phyloP scores from a whole-genome alignment of 805 yeast genomes.

The Candida namnaoensis region DNA sequence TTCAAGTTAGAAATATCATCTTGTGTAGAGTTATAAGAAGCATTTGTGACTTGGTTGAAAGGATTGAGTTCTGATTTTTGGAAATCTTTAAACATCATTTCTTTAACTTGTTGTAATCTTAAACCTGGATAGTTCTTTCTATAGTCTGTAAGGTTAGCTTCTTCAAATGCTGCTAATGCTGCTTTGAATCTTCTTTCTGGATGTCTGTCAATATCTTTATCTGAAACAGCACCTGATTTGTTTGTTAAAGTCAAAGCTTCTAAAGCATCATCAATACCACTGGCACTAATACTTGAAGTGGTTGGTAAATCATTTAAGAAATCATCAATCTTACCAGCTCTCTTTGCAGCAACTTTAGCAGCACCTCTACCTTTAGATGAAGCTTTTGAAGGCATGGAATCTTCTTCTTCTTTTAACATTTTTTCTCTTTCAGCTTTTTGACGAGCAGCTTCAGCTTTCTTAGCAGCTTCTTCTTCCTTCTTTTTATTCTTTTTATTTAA shows the following conservation, averaged over 20 bases:
- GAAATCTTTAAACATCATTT: constrained; percentile 69
- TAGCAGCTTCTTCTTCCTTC: constrained; percentile 58
- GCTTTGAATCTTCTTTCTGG: constrained; percentile 87
- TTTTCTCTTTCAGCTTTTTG: constrained; percentile 81
- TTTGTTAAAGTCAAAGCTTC: constrained; percentile 67
- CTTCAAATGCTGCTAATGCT: constrained; percentile 66
- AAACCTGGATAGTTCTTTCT: constrained; percentile 75
- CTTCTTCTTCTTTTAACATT: constrained; percentile 55
- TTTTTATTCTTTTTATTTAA: constrained; percentile 62
- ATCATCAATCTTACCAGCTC: constrained; percentile 58
- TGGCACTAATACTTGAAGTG: constrained; percentile 52
- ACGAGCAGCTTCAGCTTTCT: constrained; percentile 66
- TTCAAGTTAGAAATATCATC: constrained; percentile 39
- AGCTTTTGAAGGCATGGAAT: constrained; percentile 51
- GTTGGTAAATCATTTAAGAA: constrained; percentile 45
- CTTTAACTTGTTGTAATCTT: constrained; percentile 70
- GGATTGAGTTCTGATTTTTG: constrained; percentile 78
- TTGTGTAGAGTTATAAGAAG: constrained; percentile 51
- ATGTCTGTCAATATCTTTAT: constrained; percentile 66
- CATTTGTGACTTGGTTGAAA: constrained; percentile 61
- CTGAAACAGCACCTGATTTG: constrained; percentile 44
- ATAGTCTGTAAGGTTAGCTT: constrained; percentile 59
- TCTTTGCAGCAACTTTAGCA: constrained; percentile 53
- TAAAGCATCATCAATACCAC: constrained; percentile 70
- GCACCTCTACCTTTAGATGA: constrained; percentile 55